Percentiles rank a stretch among this genome's conserved stretches.
phyloP scores from a whole-genome alignment of 148 eudicot genomes.

The Simmondsia chinensis region DNA sequence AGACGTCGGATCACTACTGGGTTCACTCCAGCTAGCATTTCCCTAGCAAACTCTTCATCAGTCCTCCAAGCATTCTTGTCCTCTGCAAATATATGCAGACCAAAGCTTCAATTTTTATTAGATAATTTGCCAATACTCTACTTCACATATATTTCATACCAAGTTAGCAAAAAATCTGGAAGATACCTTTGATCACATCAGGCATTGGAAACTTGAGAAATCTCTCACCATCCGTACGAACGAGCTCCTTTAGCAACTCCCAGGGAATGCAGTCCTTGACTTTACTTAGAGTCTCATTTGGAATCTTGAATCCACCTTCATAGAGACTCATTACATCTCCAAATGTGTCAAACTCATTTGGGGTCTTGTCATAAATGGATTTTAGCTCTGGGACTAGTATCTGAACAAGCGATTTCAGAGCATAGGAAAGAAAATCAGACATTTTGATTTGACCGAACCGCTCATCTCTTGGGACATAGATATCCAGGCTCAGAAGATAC shows the following conservation, averaged over 20 bases:
- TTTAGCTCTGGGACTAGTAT: neutral
- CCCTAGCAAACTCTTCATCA: constrained; percentile 73
- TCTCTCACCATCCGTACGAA: constrained; percentile 49
- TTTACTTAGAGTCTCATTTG: neutral
- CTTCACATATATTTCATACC: no score
- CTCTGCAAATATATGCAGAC: no score
- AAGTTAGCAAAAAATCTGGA: neutral
- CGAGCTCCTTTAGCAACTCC: constrained; percentile 53
- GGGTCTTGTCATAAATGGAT: neutral
- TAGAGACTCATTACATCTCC: neutral
- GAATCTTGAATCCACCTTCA: neutral
- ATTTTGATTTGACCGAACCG: constrained; percentile 4
- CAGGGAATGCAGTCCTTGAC: neutral
- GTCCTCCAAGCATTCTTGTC: constrained; percentile 70
- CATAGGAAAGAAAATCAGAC: neutral
- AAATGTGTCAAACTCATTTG: neutral
- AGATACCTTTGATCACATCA: constrained; percentile 49
- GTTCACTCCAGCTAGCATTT: constrained; percentile 85
- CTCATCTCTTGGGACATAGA: constrained; percentile 15
- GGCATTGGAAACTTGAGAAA: constrained; percentile 55
- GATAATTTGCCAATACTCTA: no score
- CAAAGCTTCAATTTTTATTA: no score
- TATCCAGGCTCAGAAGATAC: neutral
- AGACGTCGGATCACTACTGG: constrained; percentile 55
- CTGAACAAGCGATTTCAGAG: neutral